phyloP scores from a whole-genome alignment of 345 rosid genomes.

The Gossypium herbaceum region DNA sequence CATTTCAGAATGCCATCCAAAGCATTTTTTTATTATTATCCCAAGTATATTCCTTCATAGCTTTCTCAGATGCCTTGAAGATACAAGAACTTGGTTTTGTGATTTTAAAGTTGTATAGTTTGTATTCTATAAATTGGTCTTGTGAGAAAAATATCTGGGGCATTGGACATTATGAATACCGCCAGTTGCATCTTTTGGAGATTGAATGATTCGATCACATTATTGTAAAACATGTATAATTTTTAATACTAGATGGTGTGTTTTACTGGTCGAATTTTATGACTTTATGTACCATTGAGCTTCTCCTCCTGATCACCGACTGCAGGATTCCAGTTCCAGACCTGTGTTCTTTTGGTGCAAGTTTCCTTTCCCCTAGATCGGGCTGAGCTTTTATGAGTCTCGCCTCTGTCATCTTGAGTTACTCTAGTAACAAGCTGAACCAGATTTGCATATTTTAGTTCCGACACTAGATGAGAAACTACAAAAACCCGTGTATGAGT shows the following conservation, averaged over 20 bases:
- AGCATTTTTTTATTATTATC: neutral
- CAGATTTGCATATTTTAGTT: no score
- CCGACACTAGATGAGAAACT: no score
- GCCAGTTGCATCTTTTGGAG: neutral
- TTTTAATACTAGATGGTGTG: neutral
- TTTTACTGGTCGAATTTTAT: neutral
- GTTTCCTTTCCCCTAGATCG: neutral
- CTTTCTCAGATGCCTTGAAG: neutral
- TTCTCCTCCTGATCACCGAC: neutral
- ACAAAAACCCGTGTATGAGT: no score
- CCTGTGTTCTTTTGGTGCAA: neutral
- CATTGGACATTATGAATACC: neutral
- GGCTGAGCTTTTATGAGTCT: no score
- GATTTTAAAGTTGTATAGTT: constrained; percentile 7
- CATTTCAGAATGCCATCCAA: neutral
- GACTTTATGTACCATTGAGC: neutral
- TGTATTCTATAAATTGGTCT: neutral
- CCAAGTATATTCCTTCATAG: constrained; percentile 1
- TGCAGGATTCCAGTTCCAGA: neutral
- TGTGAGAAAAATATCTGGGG: constrained; percentile 2
- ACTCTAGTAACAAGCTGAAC: no score
- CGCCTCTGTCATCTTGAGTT: no score
- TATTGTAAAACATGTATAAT: neutral
- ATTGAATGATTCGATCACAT: neutral
- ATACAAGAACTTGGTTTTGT: neutral